A percentile compares a stretch with the other conserved stretches of the same genome.
Evolutionary conservation across 345 rosid genomes (phyloP).

Genomic region (Brassica incana): DNA sequence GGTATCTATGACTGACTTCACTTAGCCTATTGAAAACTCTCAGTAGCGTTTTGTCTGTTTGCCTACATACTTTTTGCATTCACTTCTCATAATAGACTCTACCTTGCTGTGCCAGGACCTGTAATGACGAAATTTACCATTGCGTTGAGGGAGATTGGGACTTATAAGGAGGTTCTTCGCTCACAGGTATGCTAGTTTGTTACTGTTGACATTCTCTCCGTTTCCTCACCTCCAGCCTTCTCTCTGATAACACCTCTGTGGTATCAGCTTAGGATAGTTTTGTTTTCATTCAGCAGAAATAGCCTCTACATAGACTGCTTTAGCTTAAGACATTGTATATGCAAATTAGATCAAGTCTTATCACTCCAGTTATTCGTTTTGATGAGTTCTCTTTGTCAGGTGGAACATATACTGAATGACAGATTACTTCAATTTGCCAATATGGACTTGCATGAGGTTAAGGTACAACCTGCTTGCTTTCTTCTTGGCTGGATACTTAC

Average conservation of each 20-base stretch:
- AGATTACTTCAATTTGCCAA: conserved; percentile 87
- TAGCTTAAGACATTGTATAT: neutral
- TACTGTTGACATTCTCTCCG: conserved; percentile 3
- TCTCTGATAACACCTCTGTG: conserved; percentile 13
- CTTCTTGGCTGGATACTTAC: conserved; percentile 2
- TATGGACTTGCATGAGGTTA: conserved; percentile 83
- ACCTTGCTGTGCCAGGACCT: conserved; percentile 62
- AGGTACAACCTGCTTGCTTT: conserved; percentile 57
- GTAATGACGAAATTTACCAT: conserved; percentile 99
- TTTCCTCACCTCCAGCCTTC: neutral
- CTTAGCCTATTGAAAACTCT: neutral
- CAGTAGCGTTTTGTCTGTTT: neutral
- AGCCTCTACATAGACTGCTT: conserved; percentile 1
- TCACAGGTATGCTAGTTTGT: conserved; percentile 63
- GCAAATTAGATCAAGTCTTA: neutral
- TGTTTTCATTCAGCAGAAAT: neutral
- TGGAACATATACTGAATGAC: conserved; percentile 93
- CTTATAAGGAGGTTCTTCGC: conserved; percentile 96
- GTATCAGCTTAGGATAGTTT: neutral
- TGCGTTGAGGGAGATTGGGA: conserved; percentile 98
- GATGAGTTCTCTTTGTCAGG: conserved; percentile 50
- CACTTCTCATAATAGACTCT: conserved; percentile 19
- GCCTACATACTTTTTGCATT: conserved; percentile 5
- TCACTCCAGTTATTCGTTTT: conserved; percentile 5
- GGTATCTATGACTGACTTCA: conserved; percentile 57